These are phyloP conservation scores for Xylariaceae sp. DNA, from an alignment of 2,329 filamentous ascomycete genomes.

Conservation along the genomic window DNA sequence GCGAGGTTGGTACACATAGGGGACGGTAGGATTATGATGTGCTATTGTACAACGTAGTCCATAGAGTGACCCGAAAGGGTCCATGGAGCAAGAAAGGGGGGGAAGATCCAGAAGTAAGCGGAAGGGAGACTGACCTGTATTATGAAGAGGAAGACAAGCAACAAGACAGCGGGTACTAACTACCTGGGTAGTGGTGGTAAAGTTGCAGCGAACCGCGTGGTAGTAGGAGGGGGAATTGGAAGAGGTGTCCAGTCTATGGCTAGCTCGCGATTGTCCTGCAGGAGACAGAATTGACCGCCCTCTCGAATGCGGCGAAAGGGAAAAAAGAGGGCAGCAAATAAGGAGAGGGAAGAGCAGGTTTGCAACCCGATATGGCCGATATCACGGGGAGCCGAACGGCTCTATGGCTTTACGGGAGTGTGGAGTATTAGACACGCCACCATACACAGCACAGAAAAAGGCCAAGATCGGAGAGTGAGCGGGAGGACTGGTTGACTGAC, in stretches of 20 bases:
- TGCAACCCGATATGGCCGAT: slow-evolving; percentile 42
- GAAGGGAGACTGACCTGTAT: slow-evolving; percentile 44
- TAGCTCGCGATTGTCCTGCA: slow-evolving; percentile 41
- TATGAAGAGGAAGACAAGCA: slow-evolving; percentile 45
- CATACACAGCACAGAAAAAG: slow-evolving; percentile 23
- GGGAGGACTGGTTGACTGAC: background rate
- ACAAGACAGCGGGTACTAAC: slow-evolving; percentile 35
- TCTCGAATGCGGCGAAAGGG: slow-evolving; percentile 40
- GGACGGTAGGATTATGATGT: slow-evolving; percentile 33
- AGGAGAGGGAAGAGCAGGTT: slow-evolving; percentile 35
- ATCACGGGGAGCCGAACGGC: slow-evolving; percentile 37
- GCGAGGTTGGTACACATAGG: slow-evolving; percentile 37
- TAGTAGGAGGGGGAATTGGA: slow-evolving; percentile 41
- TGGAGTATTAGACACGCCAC: slow-evolving; percentile 29
- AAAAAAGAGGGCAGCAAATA: slow-evolving; percentile 43
- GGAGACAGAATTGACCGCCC: slow-evolving; percentile 42
- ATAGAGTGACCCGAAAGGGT: slow-evolving; percentile 46
- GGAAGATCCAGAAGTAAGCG: slow-evolving; percentile 32
- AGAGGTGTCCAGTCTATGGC: slow-evolving; percentile 40
- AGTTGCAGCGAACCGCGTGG: slow-evolving; percentile 45
- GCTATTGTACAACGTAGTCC: slow-evolving; percentile 46
- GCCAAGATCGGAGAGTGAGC: slow-evolving; percentile 20
- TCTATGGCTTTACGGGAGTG: slow-evolving; percentile 25
- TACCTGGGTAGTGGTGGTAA: slow-evolving; percentile 35
- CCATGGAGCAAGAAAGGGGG: slow-evolving; percentile 41